Percentiles rank a stretch among this genome's conserved stretches.
Conservation (phyloP, 768 basidiomycete genomes). For the Lenzites betulinus region DNA sequence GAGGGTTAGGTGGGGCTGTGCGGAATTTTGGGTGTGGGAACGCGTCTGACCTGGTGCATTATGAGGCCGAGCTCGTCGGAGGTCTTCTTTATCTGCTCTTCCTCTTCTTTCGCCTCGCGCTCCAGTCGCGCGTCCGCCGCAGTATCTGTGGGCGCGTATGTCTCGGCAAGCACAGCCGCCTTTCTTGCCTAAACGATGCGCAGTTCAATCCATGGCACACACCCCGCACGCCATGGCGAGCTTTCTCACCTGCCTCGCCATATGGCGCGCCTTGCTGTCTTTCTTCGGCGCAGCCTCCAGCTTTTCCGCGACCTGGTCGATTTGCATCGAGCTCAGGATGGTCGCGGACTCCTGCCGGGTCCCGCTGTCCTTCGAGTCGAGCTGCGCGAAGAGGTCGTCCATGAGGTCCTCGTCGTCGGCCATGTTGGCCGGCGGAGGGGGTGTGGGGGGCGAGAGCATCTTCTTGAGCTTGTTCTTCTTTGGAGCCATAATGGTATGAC, state of each 20-base stretch:
- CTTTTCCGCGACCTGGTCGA: conserved; percentile 33
- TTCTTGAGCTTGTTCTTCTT: conserved; percentile 62
- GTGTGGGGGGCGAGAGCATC: conserved; percentile 31
- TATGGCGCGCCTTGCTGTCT: conserved; percentile 61
- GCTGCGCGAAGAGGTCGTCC: conserved; percentile 75
- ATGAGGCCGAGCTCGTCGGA: conserved; percentile 68
- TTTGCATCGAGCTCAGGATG: conserved; percentile 50
- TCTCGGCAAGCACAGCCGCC: conserved; percentile 62
- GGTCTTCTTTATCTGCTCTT: conserved; percentile 58
- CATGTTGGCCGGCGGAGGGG: conserved; percentile 33
- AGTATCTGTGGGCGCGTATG: conserved; percentile 52
- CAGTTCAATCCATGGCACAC: background rate
- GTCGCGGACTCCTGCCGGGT: conserved; percentile 51
- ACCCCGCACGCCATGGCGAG: no score
- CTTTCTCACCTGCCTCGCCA: conserved; percentile 64
- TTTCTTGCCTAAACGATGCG: conserved; percentile 60
- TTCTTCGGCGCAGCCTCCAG: conserved; percentile 42
- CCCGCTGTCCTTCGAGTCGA: conserved; percentile 62
- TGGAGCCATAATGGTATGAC: conserved; percentile 7
- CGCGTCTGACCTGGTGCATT: conserved; percentile 58
- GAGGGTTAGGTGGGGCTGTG: background rate
- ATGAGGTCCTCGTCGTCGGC: conserved; percentile 65
- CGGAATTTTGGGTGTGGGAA: background rate
- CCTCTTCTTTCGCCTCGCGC: conserved; percentile 69
- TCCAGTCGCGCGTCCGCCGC: conserved; percentile 60